Evolutionary conservation across 495 filamentous ascomycete genomes (phyloP).

Genomic region (Letharia lupina): DNA sequence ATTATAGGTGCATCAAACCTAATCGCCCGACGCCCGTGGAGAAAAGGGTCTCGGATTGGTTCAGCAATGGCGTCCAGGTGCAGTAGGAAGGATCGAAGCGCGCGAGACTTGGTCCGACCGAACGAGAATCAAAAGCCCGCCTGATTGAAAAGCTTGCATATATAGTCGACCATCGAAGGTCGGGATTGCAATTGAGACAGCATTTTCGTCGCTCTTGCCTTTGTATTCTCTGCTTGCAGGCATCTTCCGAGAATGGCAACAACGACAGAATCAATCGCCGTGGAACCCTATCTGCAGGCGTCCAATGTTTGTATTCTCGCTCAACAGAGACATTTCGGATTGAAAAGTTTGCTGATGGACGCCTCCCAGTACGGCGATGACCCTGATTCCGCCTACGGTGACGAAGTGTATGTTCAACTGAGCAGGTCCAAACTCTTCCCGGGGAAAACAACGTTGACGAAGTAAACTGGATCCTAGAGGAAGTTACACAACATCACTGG

Average conservation of each 20-base stretch:
- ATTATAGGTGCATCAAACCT: not conserved
- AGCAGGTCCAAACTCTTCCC: too few relatives aligned
- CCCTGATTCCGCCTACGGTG: conserved; percentile 21
- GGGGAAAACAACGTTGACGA: not conserved
- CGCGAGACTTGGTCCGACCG: not conserved
- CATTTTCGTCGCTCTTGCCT: conserved; percentile 4
- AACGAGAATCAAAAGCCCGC: not conserved
- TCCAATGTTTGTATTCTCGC: conserved; percentile 6
- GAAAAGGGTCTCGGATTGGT: not conserved
- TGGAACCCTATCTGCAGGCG: conserved; percentile 17
- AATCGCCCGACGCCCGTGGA: not conserved
- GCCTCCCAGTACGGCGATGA: conserved; percentile 21
- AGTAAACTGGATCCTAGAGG: conserved; percentile 8
- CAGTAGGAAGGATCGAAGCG: not conserved
- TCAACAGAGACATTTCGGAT: not conserved
- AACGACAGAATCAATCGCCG: conserved; percentile 1
- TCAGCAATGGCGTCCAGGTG: not conserved
- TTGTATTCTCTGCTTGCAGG: not conserved
- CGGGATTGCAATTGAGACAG: not conserved
- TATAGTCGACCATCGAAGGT: not conserved
- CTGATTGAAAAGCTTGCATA: not conserved
- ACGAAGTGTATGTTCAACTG: conserved; percentile 20
- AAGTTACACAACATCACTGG: conserved; percentile 35
- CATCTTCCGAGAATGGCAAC: conserved; percentile 10
- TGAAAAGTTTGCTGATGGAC: not conserved